Conservation (phyloP, 2,329 filamentous ascomycete genomes). For the Hypoxylon sp. region DNA sequence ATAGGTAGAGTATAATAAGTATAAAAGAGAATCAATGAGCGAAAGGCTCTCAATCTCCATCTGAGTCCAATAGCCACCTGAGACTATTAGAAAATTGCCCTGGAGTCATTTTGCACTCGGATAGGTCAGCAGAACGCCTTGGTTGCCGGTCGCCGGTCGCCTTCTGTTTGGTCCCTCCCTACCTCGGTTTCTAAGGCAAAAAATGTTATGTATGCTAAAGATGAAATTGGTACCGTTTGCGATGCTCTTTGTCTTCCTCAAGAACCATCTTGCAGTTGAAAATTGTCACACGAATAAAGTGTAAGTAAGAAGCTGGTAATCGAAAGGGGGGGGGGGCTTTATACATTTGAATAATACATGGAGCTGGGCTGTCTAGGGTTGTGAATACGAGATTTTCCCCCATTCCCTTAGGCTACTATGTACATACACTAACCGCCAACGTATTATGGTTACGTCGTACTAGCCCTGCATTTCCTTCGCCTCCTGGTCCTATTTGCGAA, state of each 20-base stretch:
- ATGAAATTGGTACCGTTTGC: background rate
- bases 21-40: background rate
- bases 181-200: background rate
- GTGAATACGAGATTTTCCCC: constrained; percentile 39
- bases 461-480: constrained; percentile 31
- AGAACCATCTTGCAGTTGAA: background rate
- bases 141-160: background rate
- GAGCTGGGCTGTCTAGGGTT: constrained; percentile 30
- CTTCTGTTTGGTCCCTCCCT: background rate
- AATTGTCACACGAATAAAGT: background rate
- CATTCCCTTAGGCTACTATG: constrained; percentile 29
- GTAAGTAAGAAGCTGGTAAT: constrained; percentile 11
- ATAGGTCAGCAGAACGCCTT: background rate
- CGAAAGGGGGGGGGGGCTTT: constrained; percentile 12
- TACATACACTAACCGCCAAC: constrained; percentile 33
- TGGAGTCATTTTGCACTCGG: constrained; percentile 7
- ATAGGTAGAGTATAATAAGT: background rate
- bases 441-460: constrained; percentile 29
- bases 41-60: background rate
- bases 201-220: background rate
- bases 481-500: constrained; percentile 25
- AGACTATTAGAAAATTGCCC: background rate
- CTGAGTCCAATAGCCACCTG: background rate
- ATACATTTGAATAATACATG: constrained; percentile 26
- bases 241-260: background rate